Evolutionary conservation across 2,329 filamentous ascomycete species (phyloP).

Genomic region (Parascedosporium putredinis): DNA sequence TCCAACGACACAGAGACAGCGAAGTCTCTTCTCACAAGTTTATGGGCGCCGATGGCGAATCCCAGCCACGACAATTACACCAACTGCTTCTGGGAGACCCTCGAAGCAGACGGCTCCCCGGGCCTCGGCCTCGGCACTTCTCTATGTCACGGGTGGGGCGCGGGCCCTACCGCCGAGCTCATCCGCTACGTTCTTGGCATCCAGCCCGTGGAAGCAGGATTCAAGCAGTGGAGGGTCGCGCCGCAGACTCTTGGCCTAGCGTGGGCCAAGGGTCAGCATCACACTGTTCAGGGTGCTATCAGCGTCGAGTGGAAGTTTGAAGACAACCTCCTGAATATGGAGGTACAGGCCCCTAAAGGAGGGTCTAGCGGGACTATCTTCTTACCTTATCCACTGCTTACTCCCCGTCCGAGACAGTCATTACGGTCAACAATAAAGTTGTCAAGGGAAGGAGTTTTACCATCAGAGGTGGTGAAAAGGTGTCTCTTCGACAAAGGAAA

Average conservation of each 20-base stretch:
- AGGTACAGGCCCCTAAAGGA: constrained; percentile 8
- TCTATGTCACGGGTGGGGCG: constrained; percentile 23
- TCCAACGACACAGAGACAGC: constrained; percentile 10
- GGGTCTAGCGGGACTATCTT: no score
- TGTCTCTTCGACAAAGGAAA: no score
- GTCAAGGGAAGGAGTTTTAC: no score
- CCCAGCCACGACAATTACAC: constrained; percentile 17
- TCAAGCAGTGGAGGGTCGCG: constrained; percentile 12
- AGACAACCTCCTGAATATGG: constrained; percentile 7
- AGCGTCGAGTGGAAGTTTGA: constrained; percentile 9
- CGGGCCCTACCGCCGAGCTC: constrained; percentile 22
- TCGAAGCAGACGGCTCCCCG: constrained; percentile 15
- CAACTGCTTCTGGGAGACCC: constrained; percentile 20
- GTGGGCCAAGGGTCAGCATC: constrained; percentile 10
- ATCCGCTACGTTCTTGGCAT: constrained; percentile 19
- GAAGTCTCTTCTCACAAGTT: constrained; percentile 11
- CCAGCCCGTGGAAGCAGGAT: constrained; percentile 15
- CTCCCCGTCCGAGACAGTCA: no score
- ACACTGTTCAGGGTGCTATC: neutral
- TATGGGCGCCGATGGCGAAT: constrained; percentile 20
- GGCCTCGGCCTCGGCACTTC: constrained; percentile 18
- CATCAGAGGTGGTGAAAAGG: no score
- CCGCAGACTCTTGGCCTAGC: constrained; percentile 14
- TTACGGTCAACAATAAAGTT: no score
- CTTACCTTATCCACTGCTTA: no score